These are phyloP conservation scores for Reticulascus tulasneorum DNA, from an alignment of 2,329 filamentous ascomycete species.

Conservation along the genomic window DNA sequence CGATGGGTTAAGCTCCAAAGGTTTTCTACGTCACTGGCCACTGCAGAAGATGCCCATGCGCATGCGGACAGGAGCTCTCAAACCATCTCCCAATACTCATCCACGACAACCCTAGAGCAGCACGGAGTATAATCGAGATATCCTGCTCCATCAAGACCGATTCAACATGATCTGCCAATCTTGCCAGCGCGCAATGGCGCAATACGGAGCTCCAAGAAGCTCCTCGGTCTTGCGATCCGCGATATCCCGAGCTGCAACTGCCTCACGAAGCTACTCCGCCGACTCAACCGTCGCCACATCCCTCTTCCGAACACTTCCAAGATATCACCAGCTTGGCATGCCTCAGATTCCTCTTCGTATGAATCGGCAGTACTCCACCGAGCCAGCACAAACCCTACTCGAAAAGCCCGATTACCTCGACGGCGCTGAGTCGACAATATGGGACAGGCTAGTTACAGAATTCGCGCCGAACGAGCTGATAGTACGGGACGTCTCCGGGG, in stretches of 20 bases:
- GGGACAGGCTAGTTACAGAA: constrained; percentile 46
- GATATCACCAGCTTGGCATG: neutral
- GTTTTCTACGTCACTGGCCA: no score
- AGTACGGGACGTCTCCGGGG: constrained; percentile 78
- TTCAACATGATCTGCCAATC: constrained; percentile 12
- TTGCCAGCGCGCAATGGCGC: constrained; percentile 13
- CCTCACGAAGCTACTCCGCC: constrained; percentile 22
- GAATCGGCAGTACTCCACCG: constrained; percentile 7
- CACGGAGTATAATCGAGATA: no score
- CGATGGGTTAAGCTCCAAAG: no score
- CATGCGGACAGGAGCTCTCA: no score
- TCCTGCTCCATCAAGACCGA: no score
- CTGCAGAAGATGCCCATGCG: no score
- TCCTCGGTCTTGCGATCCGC: constrained; percentile 4
- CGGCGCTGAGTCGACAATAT: constrained; percentile 56
- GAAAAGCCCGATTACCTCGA: constrained; percentile 48
- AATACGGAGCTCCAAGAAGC: constrained; percentile 2
- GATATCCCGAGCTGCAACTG: constrained; percentile 39
- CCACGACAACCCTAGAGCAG: no score
- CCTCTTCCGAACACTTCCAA: neutral
- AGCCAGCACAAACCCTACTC: constrained; percentile 9
- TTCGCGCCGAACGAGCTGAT: constrained; percentile 49
- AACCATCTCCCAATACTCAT: no score
- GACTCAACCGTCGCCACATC: neutral
- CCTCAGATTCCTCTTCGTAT: no score